phyloP scores from a whole-genome alignment of 108 stramenopile genomes.

The Epipyxis sp. region DNA sequence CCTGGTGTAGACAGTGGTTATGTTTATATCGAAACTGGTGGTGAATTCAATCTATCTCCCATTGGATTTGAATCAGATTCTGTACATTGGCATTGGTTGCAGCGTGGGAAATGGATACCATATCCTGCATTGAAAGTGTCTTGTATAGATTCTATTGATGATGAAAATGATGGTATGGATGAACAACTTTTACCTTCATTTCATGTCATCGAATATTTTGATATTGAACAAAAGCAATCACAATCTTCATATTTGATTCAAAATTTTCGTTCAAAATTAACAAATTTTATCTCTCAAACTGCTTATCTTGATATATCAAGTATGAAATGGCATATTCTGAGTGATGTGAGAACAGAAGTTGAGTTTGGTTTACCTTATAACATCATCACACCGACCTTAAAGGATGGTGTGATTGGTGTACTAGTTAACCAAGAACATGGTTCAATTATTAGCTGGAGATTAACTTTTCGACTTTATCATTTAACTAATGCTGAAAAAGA shows the following conservation, averaged over 20 bases:
- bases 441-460: background rate
- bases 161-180: too few species aligned
- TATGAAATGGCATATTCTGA: background rate
- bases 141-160: too few species aligned
- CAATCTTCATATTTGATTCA: background rate
- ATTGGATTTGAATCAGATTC: background rate
- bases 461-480: background rate
- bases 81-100: background rate
- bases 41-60: background rate
- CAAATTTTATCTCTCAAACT: too few species aligned
- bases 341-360: background rate
- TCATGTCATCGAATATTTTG: background rate
- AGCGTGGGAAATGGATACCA: background rate
- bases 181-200: background rate
- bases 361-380: background rate
- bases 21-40: background rate
- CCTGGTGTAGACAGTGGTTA: slow-evolving; percentile 3
- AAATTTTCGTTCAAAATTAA: too few species aligned
- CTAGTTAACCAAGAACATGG: background rate
- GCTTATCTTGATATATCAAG: background rate
- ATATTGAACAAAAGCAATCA: background rate
- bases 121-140: background rate
- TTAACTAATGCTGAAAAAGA: too few species aligned
- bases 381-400: background rate
- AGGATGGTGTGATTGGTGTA: background rate